Evolutionary conservation across 2,329 filamentous ascomycete species (phyloP).

Genomic region (Neofusicoccum sp.): DNA sequence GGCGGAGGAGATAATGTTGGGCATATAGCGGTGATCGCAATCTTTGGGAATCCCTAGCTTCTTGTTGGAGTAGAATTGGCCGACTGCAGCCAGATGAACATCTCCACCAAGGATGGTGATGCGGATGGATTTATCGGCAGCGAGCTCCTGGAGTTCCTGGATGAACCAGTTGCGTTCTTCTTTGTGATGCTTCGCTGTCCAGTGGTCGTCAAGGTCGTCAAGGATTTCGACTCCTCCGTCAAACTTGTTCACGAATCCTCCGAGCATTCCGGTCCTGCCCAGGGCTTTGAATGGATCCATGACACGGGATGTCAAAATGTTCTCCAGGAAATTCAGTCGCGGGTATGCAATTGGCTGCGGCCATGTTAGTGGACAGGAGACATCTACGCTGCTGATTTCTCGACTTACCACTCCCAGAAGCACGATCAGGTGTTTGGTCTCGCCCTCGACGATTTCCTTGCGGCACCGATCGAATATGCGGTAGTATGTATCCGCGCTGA

Average conservation of each 20-base stretch:
- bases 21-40: conserved; percentile 93
- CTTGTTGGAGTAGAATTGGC: conserved; percentile 92
- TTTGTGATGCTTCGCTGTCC: conserved; percentile 95
- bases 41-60: conserved; percentile 81
- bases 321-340: conserved; percentile 58
- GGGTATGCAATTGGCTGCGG: conserved; percentile 46
- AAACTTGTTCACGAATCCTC: conserved; percentile 79
- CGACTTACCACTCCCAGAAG: conserved; percentile 71
- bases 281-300: conserved; percentile 90
- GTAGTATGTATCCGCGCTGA: conserved; percentile 79
- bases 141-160: conserved; percentile 88
- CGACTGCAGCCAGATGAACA: conserved; percentile 87
- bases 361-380: background rate
- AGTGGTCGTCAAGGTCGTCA: conserved; percentile 92
- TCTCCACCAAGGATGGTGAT: conserved; percentile 92
- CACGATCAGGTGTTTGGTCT: conserved; percentile 87
- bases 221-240: conserved; percentile 89
- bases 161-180: conserved; percentile 82
- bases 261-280: conserved; percentile 76
- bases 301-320: conserved; percentile 73
- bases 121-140: conserved; percentile 86
- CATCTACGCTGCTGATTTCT: background rate
- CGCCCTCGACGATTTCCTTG: conserved; percentile 74
- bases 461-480: conserved; percentile 83
- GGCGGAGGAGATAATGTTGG: conserved; percentile 88